Base-by-base conservation (phyloP, 257 asterid genomes). In the Striga asiatica region DNA sequence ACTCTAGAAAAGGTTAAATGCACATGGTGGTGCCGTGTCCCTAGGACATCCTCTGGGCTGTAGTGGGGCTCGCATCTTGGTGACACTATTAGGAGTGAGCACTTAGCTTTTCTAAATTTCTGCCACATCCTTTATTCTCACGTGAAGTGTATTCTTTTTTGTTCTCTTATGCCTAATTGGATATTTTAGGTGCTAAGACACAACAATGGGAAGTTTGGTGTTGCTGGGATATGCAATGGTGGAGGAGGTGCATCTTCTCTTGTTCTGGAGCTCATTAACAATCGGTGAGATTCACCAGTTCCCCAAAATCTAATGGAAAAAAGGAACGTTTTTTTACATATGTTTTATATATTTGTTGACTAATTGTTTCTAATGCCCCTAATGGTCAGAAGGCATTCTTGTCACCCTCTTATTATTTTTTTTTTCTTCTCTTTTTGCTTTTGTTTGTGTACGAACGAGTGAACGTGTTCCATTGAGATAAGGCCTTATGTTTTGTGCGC, bases 181-280 rank as follows among this genome's bases (percentile, higher is more conserved):
- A 4, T 16, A 51, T 22, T 75, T 60, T 78, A 91, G 98, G 96
- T 82, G 54, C 56, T 91, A 82, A 82, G 78, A 67, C 75, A 72
- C 51, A 81, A 51, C 56, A 87, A 77, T 9, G 94, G 85, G 18
- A 83, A 62, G 75, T 80, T 75, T 64, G 98, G 98, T 64, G 96
- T 78, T 54, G 98, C 94, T 51, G 87, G 89, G 62, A 50, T 86
- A 56, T 91, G 98, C 84, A 89, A 89, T 37, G 97, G 97, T 18
- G 97, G 96, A 67, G 97, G 97, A 49, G 97, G 97, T 57, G 94
- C 98, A 60, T 91, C 98, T 53, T 81, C 98, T 43, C 66, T 86
- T 27, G 96, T 86, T 65, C 42, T 86, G 18, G 98, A 91, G 76
- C 66, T 86, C 69, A 50, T 76, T 14, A 27, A 63, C 56, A 62